Evolutionary conservation across 495 filamentous ascomycete genomes (phyloP).

Genomic region (Xylaria longipes): DNA sequence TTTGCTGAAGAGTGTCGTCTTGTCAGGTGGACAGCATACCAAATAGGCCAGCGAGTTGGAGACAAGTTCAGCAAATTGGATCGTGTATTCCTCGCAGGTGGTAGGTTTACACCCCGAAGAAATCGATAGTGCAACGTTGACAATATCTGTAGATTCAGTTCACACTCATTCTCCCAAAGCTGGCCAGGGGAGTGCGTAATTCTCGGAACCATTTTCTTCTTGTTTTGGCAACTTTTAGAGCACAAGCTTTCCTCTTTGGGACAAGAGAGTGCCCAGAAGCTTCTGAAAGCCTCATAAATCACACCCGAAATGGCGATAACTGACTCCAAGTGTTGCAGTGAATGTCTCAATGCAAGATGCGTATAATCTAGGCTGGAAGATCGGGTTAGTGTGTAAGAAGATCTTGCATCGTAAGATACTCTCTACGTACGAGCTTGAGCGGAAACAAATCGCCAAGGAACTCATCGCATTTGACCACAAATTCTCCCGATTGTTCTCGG

Average conservation of each 20-base stretch:
- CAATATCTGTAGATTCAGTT: slow-evolving; percentile 53
- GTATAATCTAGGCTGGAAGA: slow-evolving; percentile 80
- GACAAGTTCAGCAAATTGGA: slow-evolving; percentile 65
- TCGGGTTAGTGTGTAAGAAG: slow-evolving; percentile 64
- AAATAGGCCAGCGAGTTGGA: slow-evolving; percentile 77
- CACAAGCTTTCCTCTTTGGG: no score
- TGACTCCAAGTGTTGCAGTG: no score
- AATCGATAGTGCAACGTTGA: background rate
- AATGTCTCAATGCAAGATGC: slow-evolving; percentile 72
- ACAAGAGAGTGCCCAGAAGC: no score
- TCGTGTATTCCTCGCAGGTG: slow-evolving; percentile 69
- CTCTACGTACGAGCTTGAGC: slow-evolving; percentile 72
- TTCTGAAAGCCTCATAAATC: no score
- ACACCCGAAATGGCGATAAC: no score
- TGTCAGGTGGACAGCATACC: slow-evolving; percentile 54
- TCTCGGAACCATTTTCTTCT: no score
- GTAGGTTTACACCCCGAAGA: slow-evolving; percentile 24
- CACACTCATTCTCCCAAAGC: slow-evolving; percentile 74
- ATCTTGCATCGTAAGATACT: slow-evolving; percentile 61
- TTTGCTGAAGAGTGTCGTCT: background rate
- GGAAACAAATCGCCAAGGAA: slow-evolving; percentile 71
- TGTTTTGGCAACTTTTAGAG: no score
- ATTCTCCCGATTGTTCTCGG: slow-evolving; percentile 58
- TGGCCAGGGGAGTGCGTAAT: no score
- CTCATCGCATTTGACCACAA: slow-evolving; percentile 75